A percentile compares a stretch with the other conserved stretches of the same genome.
These are phyloP conservation scores for Colletotrichum liriopes DNA, from an alignment of 2,329 filamentous ascomycete genomes.

Conservation along the genomic window DNA sequence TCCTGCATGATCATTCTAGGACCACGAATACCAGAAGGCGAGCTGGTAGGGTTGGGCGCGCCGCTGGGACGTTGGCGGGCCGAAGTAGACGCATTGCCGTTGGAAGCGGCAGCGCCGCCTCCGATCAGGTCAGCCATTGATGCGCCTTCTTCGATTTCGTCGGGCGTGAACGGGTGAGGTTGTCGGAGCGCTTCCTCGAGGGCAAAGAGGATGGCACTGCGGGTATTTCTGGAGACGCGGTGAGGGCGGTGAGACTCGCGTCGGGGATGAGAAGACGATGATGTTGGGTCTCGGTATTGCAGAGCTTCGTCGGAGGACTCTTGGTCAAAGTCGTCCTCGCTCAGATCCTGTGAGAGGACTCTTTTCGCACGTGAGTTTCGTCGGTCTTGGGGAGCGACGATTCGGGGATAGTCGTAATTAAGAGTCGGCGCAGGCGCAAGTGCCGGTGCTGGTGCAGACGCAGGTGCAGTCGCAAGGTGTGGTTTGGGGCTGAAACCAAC, in stretches of 20 bases:
- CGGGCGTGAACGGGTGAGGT: slow-evolving; percentile 86
- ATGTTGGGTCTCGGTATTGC: slow-evolving; percentile 44
- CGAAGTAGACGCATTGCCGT: slow-evolving; percentile 64
- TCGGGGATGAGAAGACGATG: slow-evolving; percentile 51
- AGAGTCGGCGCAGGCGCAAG: slow-evolving; percentile 38
- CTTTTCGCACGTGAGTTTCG: slow-evolving; percentile 48
- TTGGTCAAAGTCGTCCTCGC: slow-evolving; percentile 59
- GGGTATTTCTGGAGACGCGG: slow-evolving; percentile 86
- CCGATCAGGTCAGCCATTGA: slow-evolving; percentile 87
- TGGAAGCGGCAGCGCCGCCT: slow-evolving; percentile 70
- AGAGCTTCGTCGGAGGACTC: slow-evolving; percentile 53
- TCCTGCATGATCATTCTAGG: slow-evolving; percentile 94
- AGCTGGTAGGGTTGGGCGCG: slow-evolving; percentile 67
- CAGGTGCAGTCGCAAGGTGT: slow-evolving; percentile 51
- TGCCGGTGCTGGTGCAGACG: slow-evolving; percentile 46
- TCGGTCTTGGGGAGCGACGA: slow-evolving; percentile 47
- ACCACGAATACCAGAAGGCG: slow-evolving; percentile 80
- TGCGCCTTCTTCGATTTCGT: slow-evolving; percentile 89
- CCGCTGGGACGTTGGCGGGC: slow-evolving; percentile 62
- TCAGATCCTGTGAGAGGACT: slow-evolving; percentile 65
- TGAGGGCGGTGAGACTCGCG: slow-evolving; percentile 61
- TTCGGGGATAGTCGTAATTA: slow-evolving; percentile 40
- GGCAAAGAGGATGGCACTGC: slow-evolving; percentile 91
- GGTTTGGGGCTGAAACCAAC: slow-evolving; percentile 64
- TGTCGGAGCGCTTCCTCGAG: slow-evolving; percentile 91